Evolutionary conservation across 192 early-diverging fungal species (phyloP).

Genomic region (Paraglomus brasilianum): DNA sequence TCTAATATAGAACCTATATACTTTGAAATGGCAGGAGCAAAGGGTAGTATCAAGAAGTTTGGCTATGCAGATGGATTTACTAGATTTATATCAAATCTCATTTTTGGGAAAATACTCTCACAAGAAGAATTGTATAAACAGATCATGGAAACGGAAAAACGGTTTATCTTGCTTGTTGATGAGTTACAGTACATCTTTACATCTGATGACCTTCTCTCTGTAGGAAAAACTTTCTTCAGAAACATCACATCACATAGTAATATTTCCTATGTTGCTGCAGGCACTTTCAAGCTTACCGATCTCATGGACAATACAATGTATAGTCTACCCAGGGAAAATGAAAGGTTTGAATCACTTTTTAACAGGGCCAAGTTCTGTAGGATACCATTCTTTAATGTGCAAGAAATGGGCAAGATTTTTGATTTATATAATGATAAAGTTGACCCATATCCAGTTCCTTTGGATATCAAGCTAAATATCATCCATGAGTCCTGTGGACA

Average conservation of each 20-base stretch:
- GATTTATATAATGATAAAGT: not conserved
- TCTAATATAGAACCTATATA: not conserved
- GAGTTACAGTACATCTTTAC: constrained; percentile 14
- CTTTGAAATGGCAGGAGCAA: no score
- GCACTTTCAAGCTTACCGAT: constrained; percentile 1
- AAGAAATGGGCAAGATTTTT: constrained; percentile 17
- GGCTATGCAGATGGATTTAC: no score
- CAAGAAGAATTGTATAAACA: no score
- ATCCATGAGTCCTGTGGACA: not conserved
- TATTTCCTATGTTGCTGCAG: constrained; percentile 12
- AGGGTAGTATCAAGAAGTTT: no score
- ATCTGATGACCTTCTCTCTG: not conserved
- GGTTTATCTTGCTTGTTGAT: not conserved
- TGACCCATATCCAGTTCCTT: not conserved
- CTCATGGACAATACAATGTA: not conserved
- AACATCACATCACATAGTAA: no score
- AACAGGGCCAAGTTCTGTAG: constrained; percentile 14
- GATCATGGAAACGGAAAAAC: not conserved
- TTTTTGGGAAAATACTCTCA: no score
- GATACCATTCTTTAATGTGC: constrained; percentile 24
- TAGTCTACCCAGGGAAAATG: no score
- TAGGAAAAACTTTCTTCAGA: constrained; percentile 2
- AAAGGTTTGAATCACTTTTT: not conserved
- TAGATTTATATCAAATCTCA: no score
- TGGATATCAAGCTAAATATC: not conserved